A percentile compares a stretch with the other conserved stretches of the same genome.
Conservation (phyloP, 2,329 filamentous ascomycete genomes). For the Diaporthe vexans region DNA sequence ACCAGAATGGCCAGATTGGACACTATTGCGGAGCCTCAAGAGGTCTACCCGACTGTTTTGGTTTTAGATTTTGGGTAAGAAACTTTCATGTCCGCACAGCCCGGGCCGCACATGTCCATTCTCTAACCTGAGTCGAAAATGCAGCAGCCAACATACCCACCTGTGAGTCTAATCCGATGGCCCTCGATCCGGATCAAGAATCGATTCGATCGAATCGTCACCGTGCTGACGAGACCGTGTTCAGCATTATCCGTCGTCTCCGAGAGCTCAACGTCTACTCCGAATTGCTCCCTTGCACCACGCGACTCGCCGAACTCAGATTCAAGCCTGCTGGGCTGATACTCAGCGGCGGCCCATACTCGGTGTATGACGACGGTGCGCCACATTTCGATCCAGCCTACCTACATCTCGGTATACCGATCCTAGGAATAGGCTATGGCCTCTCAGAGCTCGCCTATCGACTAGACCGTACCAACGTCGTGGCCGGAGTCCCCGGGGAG, state of each 20-base stretch:
- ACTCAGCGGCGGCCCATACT: constrained; percentile 66
- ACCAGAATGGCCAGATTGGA: constrained; percentile 40
- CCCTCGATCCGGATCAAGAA: neutral
- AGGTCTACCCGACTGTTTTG: constrained; percentile 71
- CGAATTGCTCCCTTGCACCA: constrained; percentile 90
- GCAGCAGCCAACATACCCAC: constrained; percentile 42
- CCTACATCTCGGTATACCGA: constrained; percentile 79
- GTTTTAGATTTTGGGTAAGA: constrained; percentile 77
- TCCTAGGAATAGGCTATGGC: constrained; percentile 53
- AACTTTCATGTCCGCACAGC: constrained; percentile 71
- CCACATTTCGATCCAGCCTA: constrained; percentile 84
- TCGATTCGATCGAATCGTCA: neutral
- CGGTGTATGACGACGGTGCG: constrained; percentile 84
- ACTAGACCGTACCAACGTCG: constrained; percentile 38
- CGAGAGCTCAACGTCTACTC: constrained; percentile 85
- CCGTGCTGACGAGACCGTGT: neutral
- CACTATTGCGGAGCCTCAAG: constrained; percentile 46
- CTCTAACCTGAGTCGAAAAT: constrained; percentile 15
- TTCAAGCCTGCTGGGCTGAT: constrained; percentile 91
- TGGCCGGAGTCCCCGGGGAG: constrained; percentile 38
- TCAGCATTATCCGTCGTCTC: constrained; percentile 76
- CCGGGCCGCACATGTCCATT: neutral
- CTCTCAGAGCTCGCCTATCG: constrained; percentile 42
- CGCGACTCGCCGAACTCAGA: constrained; percentile 80
- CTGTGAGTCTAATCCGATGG: constrained; percentile 36